Evolutionary conservation across 2,329 filamentous ascomycete species (phyloP), one percentile per base, ranked within the genome.

Genomic region (Venturia oleaginea): DNA sequence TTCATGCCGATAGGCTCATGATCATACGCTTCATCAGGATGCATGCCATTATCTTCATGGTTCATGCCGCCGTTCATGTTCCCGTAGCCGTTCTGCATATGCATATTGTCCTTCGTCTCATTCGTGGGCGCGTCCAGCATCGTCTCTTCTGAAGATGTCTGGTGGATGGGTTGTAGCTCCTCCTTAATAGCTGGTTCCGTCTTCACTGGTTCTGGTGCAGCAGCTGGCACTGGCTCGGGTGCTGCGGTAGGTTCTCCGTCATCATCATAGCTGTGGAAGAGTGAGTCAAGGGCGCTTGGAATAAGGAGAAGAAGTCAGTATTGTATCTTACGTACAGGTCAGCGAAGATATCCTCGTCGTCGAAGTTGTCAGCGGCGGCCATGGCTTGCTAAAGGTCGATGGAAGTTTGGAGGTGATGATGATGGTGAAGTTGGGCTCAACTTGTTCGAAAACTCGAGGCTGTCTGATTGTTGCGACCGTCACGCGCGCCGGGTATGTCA

Each of bases 271-370:
- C 75, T 76, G 27, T 24, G 30, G 7, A 57, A 46, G 2, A 11
- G 30, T 64, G 10, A 64, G 62, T 43, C 22, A 32, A 30, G 62
- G 60, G 17, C 37, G 17, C 17, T 30, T 27, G 30, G 7, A 15
- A n/a, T 67, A 5, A 42, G 27, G 8, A 32, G 4, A 5, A 42
- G 27, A 6, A 32, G 4, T n/a, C 6, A 8, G 22, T 43, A 89
- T 59, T 22, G 43, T 15, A n/a, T n/a, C n/a, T n/a, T n/a, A 83
- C 91, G 79, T 81, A 96, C 92, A 96, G 85, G 79, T 96, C 92
- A 71, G 92, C 92, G 77, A 96, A 96, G 77, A 96, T 89, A 83
- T 96, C 92, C 73, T 96, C 92, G 70, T 96, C 92, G 70, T 96
- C 92, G 70, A 91, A 87, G 69, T 90, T 90, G 72, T 92, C 90